Base-by-base conservation (phyloP, 176 grass and related monocot species). In the Musa beccarii region DNA sequence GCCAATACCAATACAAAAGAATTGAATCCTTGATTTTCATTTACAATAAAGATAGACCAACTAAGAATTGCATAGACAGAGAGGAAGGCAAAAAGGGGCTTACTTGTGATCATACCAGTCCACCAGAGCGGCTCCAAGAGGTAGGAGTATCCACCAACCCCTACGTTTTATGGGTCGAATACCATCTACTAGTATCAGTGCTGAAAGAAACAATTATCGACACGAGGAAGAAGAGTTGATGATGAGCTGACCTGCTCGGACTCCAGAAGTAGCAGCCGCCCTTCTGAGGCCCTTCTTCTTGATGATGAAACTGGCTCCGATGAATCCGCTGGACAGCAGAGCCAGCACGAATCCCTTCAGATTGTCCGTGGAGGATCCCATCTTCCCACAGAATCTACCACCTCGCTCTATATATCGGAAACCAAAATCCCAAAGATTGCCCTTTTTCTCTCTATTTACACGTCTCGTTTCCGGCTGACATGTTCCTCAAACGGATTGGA, bases 291-390 rank as follows among this genome's bases (percentile, higher is more conserved):
- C 95, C 80, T 89, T 99, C 84, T 99, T 94, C 90, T 98, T 98
- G 78, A 98, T 91, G 80, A 97, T 98, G 84, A 98, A 98, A 75
- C 94, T 98, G 72, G 86, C 88, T 15, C 95, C 95, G 67, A 99
- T 92, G 88, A 99, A 99, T 75, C 86, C 83, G 79, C 95, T 92
- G 43, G 95, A 99, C 19, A 94, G 52, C 20, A 99, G 86, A 79
- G 95, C 95, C 52, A 94, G 79, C 19, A 82, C 78, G 68, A 99
- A 87, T 23, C 95, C 95, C 72, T 93, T 87, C 21, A 94, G 53
- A 88, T 94, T 99, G 80, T 99, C 91, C 74, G 81, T 82, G 51
- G 90, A 99, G 61, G 94, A 54, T 43, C 86, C 88, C 78, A 84
- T 75, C 72, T 65, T 10, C n/a, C 55, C 13, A 25, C 43, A 25